Evolutionary conservation across 495 filamentous ascomycete genomes (phyloP), one percentile per base, ranked within the genome.

Genomic region (Podospora didyma): DNA sequence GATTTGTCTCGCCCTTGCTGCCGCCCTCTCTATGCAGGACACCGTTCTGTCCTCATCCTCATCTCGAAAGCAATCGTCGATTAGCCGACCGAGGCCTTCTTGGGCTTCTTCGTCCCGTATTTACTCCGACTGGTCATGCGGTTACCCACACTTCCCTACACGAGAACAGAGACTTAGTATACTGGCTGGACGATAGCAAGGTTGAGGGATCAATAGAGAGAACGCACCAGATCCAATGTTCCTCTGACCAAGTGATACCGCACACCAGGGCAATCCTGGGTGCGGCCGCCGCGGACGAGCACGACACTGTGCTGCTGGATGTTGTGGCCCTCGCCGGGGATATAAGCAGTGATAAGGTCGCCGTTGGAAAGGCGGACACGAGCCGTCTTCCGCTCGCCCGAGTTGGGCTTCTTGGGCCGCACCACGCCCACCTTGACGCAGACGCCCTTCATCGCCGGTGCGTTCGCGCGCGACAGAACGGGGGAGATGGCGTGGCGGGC

Each of bases 291-390:
- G 56, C 94, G 80, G 12, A 97, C 92, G 58, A 97, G 77, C 50
- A 98, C 94, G 31, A 98, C 94, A 68, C 87, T 91, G 79, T 99
- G 94, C 82, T 97, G 94, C 79, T 96, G 93, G 60, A 96, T 90
- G 78, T 97, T 98, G 77, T 98, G 94, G 31, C 94, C 93, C 83
- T 97, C 90, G 61, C 94, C 95, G 19, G 90, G 89, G 64, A 98
- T 98, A 79, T 95, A 96, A 54, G 85, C 86, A 53, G 87, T 96
- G 58, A 98, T 79, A 53, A 92, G 79, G 69, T 86, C 89, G 61
- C 94, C 95, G 63, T 82, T 90, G 61, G 89, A 94, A 72, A 98
- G 77, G 57, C 92, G 74, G 16, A 98, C 86, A 70, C 91, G 87
- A 1, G 92, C 92, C 22, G 87, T 89, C 78, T 98, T 98, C 46